phyloP scores from a whole-genome alignment of 352 stramenopile genomes.

The Aphanomyces cochlioides region DNA sequence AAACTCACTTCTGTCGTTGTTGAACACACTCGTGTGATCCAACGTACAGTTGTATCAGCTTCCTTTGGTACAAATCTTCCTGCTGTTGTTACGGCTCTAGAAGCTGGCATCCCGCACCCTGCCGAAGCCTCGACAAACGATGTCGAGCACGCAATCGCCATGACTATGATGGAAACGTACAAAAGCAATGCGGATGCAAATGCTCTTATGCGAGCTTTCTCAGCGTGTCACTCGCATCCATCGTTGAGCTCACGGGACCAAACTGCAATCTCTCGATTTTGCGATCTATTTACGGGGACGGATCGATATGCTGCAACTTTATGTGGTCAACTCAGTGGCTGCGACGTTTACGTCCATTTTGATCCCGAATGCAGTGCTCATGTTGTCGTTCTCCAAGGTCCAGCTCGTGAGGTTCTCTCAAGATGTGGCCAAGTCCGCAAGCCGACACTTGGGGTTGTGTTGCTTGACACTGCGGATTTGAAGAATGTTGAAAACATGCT shows the following conservation, averaged over 20 bases:
- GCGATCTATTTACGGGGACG: conserved; percentile 41
- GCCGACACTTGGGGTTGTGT: conserved; percentile 10
- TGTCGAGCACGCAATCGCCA: conserved; percentile 46
- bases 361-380: conserved; percentile 47
- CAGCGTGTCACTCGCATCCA: conserved; percentile 37
- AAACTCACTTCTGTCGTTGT: conserved; percentile 45
- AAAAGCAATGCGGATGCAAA: conserved; percentile 39
- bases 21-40: conserved; percentile 44
- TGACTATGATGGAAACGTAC: conserved; percentile 42
- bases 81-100: conserved; percentile 41
- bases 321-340: conserved; percentile 46
- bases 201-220: conserved; percentile 45
- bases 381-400: conserved; percentile 47
- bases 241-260: conserved; percentile 42
- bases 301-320: conserved; percentile 44
- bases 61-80: conserved; percentile 47
- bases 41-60: conserved; percentile 42
- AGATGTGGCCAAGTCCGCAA: conserved; percentile 47
- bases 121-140: conserved; percentile 45
- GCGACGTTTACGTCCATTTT: conserved; percentile 57
- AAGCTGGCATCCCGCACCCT: conserved; percentile 39
- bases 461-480: conserved; percentile 46
- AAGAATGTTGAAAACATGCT: conserved; percentile 48
- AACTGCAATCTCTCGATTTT: conserved; percentile 48
- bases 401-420: conserved; percentile 48